phyloP scores from a whole-genome alignment of 306 rosid species.

The Pyrus bretschneideri region DNA sequence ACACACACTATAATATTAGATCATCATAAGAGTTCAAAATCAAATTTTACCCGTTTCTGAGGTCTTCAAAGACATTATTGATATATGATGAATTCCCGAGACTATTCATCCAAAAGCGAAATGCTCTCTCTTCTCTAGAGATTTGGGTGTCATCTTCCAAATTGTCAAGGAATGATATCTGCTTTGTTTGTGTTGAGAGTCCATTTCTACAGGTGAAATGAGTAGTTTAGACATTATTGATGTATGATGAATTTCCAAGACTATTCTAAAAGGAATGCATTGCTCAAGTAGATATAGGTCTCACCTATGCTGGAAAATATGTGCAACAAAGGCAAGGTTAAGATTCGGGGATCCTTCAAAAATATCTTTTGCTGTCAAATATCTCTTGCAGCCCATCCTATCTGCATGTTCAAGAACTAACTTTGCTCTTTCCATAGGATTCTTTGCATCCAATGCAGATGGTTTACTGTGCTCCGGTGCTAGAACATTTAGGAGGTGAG shows the following conservation, averaged over 20 bases:
- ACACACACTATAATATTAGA: not conserved
- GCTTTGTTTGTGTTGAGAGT: slow-evolving; percentile 66
- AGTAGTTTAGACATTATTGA: not conserved
- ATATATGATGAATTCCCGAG: slow-evolving; percentile 69
- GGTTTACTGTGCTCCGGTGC: slow-evolving; percentile 86
- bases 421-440: slow-evolving; percentile 75
- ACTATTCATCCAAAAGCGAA: slow-evolving; percentile 94
- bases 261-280: not conserved
- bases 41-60: slow-evolving; percentile 60
- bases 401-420: slow-evolving; percentile 88
- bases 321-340: slow-evolving; percentile 96
- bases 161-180: slow-evolving; percentile 68
- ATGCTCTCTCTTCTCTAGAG: slow-evolving; percentile 91
- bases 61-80: slow-evolving; percentile 94
- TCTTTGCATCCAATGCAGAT: slow-evolving; percentile 61
- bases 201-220: slow-evolving; percentile 60
- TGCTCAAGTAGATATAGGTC: slow-evolving; percentile 7
- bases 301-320: slow-evolving; percentile 83
- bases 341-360: slow-evolving; percentile 98
- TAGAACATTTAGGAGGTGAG: slow-evolving; percentile 83
- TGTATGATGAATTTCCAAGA: too few species aligned
- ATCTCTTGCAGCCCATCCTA: slow-evolving; percentile 93
- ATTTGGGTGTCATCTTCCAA: slow-evolving; percentile 67
- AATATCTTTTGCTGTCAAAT: slow-evolving; percentile 85
- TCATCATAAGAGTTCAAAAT: not conserved